These are phyloP conservation scores for Loxodes magnus DNA, from an alignment of 73 alveolate genomes.

Conservation along the genomic window DNA sequence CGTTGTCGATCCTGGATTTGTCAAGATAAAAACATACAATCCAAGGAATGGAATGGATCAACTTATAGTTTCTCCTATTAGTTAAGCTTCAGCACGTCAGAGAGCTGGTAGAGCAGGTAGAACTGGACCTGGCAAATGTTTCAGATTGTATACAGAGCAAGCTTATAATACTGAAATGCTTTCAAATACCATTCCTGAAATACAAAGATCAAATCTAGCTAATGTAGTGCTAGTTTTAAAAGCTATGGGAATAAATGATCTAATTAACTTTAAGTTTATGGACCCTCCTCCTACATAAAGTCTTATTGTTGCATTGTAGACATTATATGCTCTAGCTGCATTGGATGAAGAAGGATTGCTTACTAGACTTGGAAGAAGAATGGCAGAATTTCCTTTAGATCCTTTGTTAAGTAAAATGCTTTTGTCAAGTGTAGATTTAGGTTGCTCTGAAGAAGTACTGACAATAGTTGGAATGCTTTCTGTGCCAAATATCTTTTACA, in stretches of 20 bases:
- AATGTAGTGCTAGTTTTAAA: conserved; percentile 92
- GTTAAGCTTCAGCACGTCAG: conserved; percentile 90
- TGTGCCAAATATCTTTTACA: conserved; percentile 93
- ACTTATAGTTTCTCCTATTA: conserved; percentile 88
- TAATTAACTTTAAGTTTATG: conserved; percentile 96
- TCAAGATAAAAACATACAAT: conserved; percentile 92
- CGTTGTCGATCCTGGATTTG: conserved; percentile 99
- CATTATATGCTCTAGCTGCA: conserved; percentile 86
- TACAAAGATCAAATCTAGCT: conserved; percentile 96
- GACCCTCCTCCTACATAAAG: conserved; percentile 98
- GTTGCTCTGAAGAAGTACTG: conserved; percentile 97
- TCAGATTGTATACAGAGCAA: conserved; percentile 90
- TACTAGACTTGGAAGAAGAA: conserved; percentile 94
- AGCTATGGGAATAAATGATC: conserved; percentile 99
- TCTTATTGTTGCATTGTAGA: conserved; percentile 22
- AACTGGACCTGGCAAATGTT: conserved; percentile 92
- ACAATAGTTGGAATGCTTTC: conserved; percentile 98
- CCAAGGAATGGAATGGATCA: conserved; percentile 98
- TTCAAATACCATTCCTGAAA: conserved; percentile 96
- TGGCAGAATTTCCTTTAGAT: conserved; percentile 99
- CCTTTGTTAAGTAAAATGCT: conserved; percentile 96
- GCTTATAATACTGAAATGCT: conserved; percentile 97
- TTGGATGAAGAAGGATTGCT: conserved; percentile 95
- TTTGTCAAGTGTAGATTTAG: conserved; percentile 96
- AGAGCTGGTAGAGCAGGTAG: conserved; percentile 99